A percentile compares a stretch with the other conserved stretches of the same genome.
Evolutionary conservation across 257 asterid genomes (phyloP).

Genomic region (Solanum tarijense): DNA sequence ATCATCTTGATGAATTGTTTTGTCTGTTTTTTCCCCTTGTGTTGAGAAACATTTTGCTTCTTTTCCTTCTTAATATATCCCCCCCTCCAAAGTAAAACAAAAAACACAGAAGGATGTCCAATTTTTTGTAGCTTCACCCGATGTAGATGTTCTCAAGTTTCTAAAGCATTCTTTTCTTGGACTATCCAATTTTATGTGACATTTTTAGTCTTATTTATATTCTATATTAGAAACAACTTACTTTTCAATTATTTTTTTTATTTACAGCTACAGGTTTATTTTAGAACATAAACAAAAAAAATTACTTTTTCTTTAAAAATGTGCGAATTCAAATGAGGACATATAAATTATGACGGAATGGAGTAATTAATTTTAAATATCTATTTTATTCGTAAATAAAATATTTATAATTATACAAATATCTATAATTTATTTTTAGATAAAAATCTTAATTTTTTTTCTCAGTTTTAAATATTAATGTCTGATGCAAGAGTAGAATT

Average conservation of each 20-base stretch:
- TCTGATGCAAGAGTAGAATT: too few species aligned
- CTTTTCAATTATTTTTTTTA: too few species aligned
- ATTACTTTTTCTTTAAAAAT: too few species aligned
- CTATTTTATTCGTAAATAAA: too few species aligned
- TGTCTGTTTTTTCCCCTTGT: background rate
- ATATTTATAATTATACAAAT: fast-evolving
- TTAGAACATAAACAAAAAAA: background rate
- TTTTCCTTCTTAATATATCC: background rate
- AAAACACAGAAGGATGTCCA: background rate
- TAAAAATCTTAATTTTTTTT: too few species aligned
- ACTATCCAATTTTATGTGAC: background rate
- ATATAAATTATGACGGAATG: background rate
- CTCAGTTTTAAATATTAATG: too few species aligned
- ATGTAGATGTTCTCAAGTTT: background rate
- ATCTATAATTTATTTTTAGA: too few species aligned
- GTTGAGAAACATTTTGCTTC: background rate
- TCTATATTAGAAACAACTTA: background rate
- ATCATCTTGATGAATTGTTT: background rate
- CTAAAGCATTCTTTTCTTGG: background rate
- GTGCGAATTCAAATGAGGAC: background rate
- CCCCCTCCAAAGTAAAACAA: background rate
- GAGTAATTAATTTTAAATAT: background rate
- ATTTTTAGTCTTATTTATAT: too few species aligned
- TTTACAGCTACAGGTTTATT: background rate
- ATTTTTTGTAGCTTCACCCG: background rate